A percentile compares a stretch with the other conserved stretches of the same genome.
Evolutionary conservation across 805 yeast genomes (phyloP).

Genomic region (Brettanomyces nanus): DNA sequence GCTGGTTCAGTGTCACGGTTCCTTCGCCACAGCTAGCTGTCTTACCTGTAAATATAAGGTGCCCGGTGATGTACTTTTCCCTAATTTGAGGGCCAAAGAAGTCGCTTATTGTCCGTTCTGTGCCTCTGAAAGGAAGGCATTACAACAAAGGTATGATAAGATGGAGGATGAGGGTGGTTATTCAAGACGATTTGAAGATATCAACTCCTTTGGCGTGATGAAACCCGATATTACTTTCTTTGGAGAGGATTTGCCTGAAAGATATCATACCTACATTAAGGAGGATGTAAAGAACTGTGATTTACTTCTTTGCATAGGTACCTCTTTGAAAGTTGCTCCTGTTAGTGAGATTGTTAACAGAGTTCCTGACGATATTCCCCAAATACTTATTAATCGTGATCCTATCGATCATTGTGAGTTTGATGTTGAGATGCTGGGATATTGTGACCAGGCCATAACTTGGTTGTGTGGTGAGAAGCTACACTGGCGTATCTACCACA

Average conservation of each 20-base stretch:
- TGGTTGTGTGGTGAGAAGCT: conserved; percentile 45
- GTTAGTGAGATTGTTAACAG: conserved; percentile 80
- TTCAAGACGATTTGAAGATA: conserved; percentile 21
- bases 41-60: conserved; percentile 61
- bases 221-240: conserved; percentile 92
- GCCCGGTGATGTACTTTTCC: conserved; percentile 57
- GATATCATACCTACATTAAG: conserved; percentile 51
- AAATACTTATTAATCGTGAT: conserved; percentile 70
- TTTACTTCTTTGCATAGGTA: conserved; percentile 76
- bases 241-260: conserved; percentile 72
- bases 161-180: conserved; percentile 24
- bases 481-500: conserved; percentile 54
- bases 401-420: conserved; percentile 70
- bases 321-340: conserved; percentile 88
- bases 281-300: conserved; percentile 67
- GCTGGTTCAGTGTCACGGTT: conserved; percentile 86
- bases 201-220: conserved; percentile 66
- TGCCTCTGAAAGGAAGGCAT: conserved; percentile 30
- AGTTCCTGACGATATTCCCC: conserved; percentile 69
- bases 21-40: conserved; percentile 84
- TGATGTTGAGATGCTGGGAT: conserved; percentile 69
- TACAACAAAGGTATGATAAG: conserved; percentile 22
- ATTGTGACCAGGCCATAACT: conserved; percentile 75
- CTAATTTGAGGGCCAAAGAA: conserved; percentile 47
- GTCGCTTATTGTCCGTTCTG: conserved; percentile 73